Evolutionary conservation across 2,329 filamentous ascomycete species (phyloP), one percentile per base, ranked within the genome.

Genomic region (Fusarium redolens): DNA sequence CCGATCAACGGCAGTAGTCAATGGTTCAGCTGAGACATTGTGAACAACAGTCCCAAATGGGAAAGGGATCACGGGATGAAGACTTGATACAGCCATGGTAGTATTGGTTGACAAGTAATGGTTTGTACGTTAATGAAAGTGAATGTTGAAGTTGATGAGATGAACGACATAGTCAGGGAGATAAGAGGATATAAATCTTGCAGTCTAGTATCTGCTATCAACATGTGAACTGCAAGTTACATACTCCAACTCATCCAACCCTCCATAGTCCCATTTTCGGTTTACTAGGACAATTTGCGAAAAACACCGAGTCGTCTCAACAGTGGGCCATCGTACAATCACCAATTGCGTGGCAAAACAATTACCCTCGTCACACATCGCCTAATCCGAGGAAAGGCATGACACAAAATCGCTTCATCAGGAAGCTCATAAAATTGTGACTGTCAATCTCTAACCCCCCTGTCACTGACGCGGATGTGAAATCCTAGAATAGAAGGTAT

Each of bases 1-100:
- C 4, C 67, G 58, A 47, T 82, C 80, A 5, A 83, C 60, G 0
- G 56, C 20, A 0, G 68, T 20, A 58, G 63, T 50, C 31, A 74
- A 35, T 17, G 58, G 57, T 3, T 57, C 56, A 28, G 51, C n/a
- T 4, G 47, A 44, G 9, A 35, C 25, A n/a, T 68, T 14, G 5
- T 8, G 25, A n/a, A 28, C 7, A 1, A 18, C 10, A 38, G 56
- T 18, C 18, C 22, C 33, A 3, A 35, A 20, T 38, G 20, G 61
- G 31, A 45, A 41, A 3, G 56, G 20, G 9, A 25, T 20, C 22
- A 37, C 40, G n/a, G 41, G 48, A 13, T 30, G 64, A 7, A 65
- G 17, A 41, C 51, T 47, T 10, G 54, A 40, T n/a, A 65, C 55
- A n/a, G 68, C 68, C 69, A 71, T 71, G 3, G 3, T 35, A 3